Base-by-base conservation (phyloP, 257 asterid genomes). In the Rauvolfia tetraphylla region DNA sequence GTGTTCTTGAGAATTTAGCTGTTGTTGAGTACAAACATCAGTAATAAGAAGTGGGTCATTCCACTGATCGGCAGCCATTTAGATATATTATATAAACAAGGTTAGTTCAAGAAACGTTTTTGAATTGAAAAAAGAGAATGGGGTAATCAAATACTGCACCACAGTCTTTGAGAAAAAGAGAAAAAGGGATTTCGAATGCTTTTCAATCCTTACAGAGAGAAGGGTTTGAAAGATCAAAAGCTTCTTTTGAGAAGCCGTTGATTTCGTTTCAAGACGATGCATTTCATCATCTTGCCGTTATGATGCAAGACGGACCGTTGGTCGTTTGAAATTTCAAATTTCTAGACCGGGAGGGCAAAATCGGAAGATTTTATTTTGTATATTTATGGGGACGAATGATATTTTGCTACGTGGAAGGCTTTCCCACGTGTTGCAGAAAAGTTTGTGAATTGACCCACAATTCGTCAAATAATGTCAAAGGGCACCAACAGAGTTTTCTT, bases 21-120 rank as follows among this genome's bases (percentile, higher is more conserved):
- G 77, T 73, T 79, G 84, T 63, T 84, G 91, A 68, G 81, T 76
- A 75, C 89, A 87, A 86, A 74, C 93, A 66, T 89, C 94, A n/a
- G 98, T 89, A 77, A 89, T 79, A 78, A 87, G 92, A 86, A 92
- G 90, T 77, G 96, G 96, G 87, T 88, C 92, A 73, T 82, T 81
- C 93, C 90, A 86, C 63, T 85, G 86, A 83, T 79, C 63, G 72
- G 83, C 89, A 71, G 81, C 89, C 95, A 91, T 91, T 74, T 87
- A 83, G 78, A 20, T 46, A 14, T 62, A 74, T 20, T 11, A 56
- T 78, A 65, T 46, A 34, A 5, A 27, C 14, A 79, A 84, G 82
- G 79, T 78, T 46, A 72, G 74, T 65, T 74, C 42, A 83, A 56
- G 78, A 65, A 78, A 63, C 69, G 51, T 63, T 88, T 41, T 92